These are phyloP conservation scores for Plasmodium sp. DNA, from an alignment of 169 alveolate genomes.

Conservation along the genomic window DNA sequence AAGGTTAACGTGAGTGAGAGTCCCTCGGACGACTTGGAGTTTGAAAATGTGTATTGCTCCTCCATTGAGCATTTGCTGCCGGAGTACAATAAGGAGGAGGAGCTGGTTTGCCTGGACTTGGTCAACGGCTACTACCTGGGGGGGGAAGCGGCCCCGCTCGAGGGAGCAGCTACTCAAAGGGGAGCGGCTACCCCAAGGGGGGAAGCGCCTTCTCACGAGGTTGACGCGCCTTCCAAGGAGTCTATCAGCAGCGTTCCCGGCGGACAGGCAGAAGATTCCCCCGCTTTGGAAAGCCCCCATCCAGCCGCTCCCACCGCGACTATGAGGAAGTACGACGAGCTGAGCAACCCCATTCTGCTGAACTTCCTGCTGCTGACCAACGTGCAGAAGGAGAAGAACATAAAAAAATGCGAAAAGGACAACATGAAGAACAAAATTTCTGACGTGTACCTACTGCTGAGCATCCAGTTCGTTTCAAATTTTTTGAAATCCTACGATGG, in stretches of 20 bases:
- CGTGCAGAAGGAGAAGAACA: conserved; percentile 70
- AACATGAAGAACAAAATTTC: conserved; percentile 65
- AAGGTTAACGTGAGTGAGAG: conserved; percentile 1
- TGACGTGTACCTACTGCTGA: conserved; percentile 39
- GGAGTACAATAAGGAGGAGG: conserved; percentile 56
- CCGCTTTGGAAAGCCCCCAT: not conserved
- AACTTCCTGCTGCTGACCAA: conserved; percentile 49
- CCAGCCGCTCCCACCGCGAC: not conserved
- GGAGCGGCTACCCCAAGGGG: not conserved
- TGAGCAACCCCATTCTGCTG: conserved; percentile 59
- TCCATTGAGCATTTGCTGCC: conserved; percentile 49
- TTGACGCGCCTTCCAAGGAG: not conserved
- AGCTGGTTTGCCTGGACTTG: not conserved
- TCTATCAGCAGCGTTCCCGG: not conserved
- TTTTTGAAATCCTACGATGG: conserved; percentile 10
- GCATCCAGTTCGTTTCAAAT: conserved; percentile 64
- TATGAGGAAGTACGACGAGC: conserved; percentile 43
- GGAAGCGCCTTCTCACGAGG: not conserved
- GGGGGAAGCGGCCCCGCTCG: not conserved
- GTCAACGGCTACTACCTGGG: not conserved
- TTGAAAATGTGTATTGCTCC: conserved; percentile 43
- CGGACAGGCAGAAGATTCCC: not conserved
- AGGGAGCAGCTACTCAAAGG: too few species aligned
- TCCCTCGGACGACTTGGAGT: conserved; percentile 23
- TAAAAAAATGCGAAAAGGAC: conserved; percentile 48